Conservation (phyloP, 768 basidiomycete genomes). For the Tricholoma matsutake region DNA sequence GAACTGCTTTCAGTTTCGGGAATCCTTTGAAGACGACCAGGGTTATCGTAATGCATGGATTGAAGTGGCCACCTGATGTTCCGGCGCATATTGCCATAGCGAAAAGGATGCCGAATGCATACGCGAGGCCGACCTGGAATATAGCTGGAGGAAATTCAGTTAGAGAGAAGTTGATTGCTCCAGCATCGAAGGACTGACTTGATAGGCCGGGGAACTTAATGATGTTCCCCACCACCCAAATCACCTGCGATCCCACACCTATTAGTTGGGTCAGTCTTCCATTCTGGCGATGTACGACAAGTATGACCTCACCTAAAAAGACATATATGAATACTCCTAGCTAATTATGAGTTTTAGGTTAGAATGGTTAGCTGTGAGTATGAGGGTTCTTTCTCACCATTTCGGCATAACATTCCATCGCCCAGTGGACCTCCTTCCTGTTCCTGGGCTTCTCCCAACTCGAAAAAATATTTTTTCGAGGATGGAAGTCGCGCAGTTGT, state of each 20-base stretch:
- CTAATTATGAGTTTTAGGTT: slow-evolving; percentile 34
- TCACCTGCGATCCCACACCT: slow-evolving; percentile 56
- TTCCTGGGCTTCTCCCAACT: slow-evolving; percentile 43
- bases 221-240: slow-evolving; percentile 46
- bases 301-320: slow-evolving; percentile 37
- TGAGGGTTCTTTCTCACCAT: slow-evolving; percentile 30
- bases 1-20: slow-evolving; percentile 46
- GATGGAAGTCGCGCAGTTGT: slow-evolving; percentile 40
- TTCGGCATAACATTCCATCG: slow-evolving; percentile 61
- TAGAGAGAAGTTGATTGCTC: background rate
- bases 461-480: slow-evolving; percentile 36
- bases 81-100: slow-evolving; percentile 49
- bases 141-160: slow-evolving; percentile 36
- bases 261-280: background rate
- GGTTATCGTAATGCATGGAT: slow-evolving; percentile 58
- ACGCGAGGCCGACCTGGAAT: slow-evolving; percentile 55
- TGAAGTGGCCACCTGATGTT: slow-evolving; percentile 64
- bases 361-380: background rate
- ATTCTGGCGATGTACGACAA: background rate
- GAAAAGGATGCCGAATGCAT: slow-evolving; percentile 56
- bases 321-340: slow-evolving; percentile 61
- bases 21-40: slow-evolving; percentile 52
- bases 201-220: slow-evolving; percentile 33
- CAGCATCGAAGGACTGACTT: slow-evolving; percentile 37
- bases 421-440: slow-evolving; percentile 42